Evolutionary conservation across 441 rosid genomes (phyloP).

Genomic region (Gossypium schwendimanii): DNA sequence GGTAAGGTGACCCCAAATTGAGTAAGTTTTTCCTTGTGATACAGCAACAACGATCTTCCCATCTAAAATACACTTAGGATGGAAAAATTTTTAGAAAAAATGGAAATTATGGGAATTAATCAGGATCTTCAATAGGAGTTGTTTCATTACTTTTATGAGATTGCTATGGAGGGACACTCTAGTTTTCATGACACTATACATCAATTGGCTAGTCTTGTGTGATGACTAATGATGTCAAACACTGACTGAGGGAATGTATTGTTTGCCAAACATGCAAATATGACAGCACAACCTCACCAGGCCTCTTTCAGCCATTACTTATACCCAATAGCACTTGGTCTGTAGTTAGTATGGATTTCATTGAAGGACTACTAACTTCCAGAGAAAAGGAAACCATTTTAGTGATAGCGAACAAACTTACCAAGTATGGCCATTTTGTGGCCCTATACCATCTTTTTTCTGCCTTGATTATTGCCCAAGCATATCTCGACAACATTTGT

Average conservation of each 20-base stretch:
- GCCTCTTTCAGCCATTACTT: neutral
- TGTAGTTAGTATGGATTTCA: no score
- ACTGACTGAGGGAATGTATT: neutral
- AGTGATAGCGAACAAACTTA: neutral
- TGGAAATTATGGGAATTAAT: neutral
- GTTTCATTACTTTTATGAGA: neutral
- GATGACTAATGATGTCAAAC: neutral
- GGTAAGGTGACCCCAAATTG: no score
- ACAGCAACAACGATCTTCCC: no score
- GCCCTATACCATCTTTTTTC: neutral
- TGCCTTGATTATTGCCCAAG: neutral
- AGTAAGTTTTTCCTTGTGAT: no score
- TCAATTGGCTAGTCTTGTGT: no score
- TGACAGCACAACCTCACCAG: fast-evolving
- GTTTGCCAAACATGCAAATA: neutral
- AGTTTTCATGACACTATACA: neutral
- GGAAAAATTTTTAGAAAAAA: fast-evolving
- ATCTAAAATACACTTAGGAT: no score
- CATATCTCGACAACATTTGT: no score
- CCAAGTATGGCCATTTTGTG: neutral
- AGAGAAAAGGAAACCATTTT: no score
- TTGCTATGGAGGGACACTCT: neutral
- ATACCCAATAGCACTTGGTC: neutral
- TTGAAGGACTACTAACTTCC: neutral
- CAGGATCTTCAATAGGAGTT: neutral